Evolutionary conservation across 345 rosid species (phyloP).

Genomic region (Ceriops decandra): DNA sequence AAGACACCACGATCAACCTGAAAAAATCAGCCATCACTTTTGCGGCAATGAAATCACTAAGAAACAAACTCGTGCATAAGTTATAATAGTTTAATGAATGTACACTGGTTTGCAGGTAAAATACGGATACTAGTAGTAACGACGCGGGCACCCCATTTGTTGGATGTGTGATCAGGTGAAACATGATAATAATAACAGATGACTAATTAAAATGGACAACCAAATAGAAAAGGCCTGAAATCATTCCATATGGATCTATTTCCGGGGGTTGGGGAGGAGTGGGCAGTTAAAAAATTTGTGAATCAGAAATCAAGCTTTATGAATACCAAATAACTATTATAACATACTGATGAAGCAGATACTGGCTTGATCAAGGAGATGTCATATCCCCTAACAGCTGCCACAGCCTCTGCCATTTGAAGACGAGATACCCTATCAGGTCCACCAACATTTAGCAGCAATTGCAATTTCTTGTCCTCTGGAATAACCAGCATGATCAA

Average conservation of each 20-base stretch:
- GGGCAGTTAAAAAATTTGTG: neutral
- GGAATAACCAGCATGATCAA: slow-evolving; percentile 18
- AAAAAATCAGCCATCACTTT: slow-evolving; percentile 13
- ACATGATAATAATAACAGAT: too few species aligned
- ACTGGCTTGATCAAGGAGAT: slow-evolving; percentile 57
- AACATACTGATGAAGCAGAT: slow-evolving; percentile 67
- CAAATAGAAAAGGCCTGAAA: neutral
- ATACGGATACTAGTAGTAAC: too few species aligned
- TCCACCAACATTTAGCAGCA: slow-evolving; percentile 77
- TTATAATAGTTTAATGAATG: too few species aligned
- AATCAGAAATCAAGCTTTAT: slow-evolving; percentile 2
- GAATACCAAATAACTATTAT: slow-evolving; percentile 1
- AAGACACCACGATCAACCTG: slow-evolving; percentile 70
- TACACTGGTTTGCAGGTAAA: too few species aligned
- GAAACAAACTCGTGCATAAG: neutral
- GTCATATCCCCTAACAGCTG: slow-evolving; percentile 55
- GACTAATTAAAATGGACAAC: too few species aligned
- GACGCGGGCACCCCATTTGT: too few species aligned
- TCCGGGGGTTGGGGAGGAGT: too few species aligned
- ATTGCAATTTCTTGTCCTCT: slow-evolving; percentile 63
- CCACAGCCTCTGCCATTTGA: slow-evolving; percentile 86
- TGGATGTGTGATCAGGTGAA: too few species aligned
- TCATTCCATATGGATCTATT: too few species aligned
- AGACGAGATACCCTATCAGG: slow-evolving; percentile 80
- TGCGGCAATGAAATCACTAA: neutral